Base-by-base conservation (phyloP, 768 basidiomycete species). In the Phylloporus sp. region DNA sequence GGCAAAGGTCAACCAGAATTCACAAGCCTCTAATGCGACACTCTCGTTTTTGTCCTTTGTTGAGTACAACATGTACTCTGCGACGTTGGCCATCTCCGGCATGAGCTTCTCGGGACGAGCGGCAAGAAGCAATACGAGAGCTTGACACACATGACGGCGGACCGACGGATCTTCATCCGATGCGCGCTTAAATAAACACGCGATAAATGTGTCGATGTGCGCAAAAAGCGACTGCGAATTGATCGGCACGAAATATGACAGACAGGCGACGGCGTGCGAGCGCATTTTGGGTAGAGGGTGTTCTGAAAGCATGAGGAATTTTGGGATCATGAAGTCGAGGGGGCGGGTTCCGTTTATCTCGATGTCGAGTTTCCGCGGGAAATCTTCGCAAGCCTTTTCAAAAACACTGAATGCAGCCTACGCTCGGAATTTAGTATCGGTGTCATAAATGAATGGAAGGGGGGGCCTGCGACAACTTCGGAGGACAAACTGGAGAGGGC, bases 1-100 rank as follows among this genome's bases (percentile, higher is more conserved):
- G 14, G 96, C 94, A 61, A 99, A 98, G 2, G 94, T 96, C 50
- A 99, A 76, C 96, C 96, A 99, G 68, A 99, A 99, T 75, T 99
- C 96, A 76, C 94, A 96, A 20, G 96, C 96, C 71, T 99, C 96
- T 39, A 99, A 76, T 3, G 95, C 93, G 43, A 92, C 95, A 52
- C 85, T 86, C 69, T 97, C 94, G 65, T 97, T 92, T 70, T 89
- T 88, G 74, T 97, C 94, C 69, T 94, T 93, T 13, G 92, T 97
- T 22, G 92, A 95, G 71, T 93, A 98, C 31, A 98, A 77, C 91
- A 99, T 98, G 68, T 96, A 99, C 65, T 96, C 92, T 22, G 95
- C 93, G 33, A 99, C 96, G 56, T 91, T 92, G 20, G 73, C 65
- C 79, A 99, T 90, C 65, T 97, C 92, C 1, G 95, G 96, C 75